Base-by-base conservation (phyloP, 2,329 filamentous ascomycete genomes). In the Neofusicoccum umdonicola region DNA sequence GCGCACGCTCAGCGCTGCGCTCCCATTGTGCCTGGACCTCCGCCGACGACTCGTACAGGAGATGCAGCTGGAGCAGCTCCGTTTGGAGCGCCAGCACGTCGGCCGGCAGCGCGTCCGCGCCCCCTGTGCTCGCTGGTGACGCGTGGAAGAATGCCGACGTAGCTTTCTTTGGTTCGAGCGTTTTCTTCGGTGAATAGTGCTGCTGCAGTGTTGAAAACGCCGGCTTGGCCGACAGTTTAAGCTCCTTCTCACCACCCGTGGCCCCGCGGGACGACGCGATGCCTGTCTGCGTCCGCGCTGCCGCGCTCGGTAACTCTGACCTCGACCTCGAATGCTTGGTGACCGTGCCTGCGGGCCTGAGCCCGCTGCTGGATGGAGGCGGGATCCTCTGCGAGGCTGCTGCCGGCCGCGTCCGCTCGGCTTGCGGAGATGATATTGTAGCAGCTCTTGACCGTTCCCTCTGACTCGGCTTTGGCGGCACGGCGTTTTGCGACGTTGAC, bases 151-250 rank as follows among this genome's bases (percentile, higher is more conserved):
- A 77, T 1, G 71, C 70, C 9, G 75, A 71, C 1, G 74, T 77
- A 17, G 74, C 71, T 27, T 65, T 65, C 37, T 60, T 58, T 27
- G 47, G 56, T 11, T 60, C 63, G 7, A 44, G 37, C 54, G 75
- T 73, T 69, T 77, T 77, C 27, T 72, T 73, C 39, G 77, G 77
- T 3, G 76, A 77, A 47, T 76, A 79, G 66, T 78, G 76, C 64
- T 78, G 77, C 65, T 79, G 77, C 35, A 78, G 63, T 0, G 75
- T 79, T 15, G 71, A 73, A 60, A 79, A 79, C 1, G 67, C 69
- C 19, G 68, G 69, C 65, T 65, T 68, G 48, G 66, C 41, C 31
- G 35, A 47, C 45, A 70, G 67, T 7, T 66, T 37, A 7, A 61
- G 57, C 8, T 61, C 52, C 17, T 31, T 45, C 4, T 62, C 61